Evolutionary conservation across 495 filamentous ascomycete species (phyloP).

Genomic region (Neurospora tetrasperma): DNA sequence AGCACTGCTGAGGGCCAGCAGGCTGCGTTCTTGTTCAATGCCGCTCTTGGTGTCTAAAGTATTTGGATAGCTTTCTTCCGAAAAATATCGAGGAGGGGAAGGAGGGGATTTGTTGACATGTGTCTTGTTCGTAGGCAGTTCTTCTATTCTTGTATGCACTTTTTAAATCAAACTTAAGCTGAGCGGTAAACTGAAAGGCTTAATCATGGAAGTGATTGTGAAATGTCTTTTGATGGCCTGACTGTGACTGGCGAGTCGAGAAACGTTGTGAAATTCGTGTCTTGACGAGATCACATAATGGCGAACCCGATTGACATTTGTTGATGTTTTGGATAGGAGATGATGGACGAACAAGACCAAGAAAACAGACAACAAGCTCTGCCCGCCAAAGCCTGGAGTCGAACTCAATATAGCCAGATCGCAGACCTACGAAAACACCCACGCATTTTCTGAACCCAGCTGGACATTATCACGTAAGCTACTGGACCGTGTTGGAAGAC

Average conservation of each 20-base stretch:
- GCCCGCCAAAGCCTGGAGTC: background rate
- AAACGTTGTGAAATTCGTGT: background rate
- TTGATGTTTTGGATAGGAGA: background rate
- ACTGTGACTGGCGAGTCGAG: background rate
- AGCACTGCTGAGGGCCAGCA: slow-evolving; percentile 31
- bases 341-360: background rate
- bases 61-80: background rate
- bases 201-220: background rate
- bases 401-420: background rate
- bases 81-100: background rate
- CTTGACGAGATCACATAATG: background rate
- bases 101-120: background rate
- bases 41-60: slow-evolving; percentile 27
- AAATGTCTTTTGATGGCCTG: background rate
- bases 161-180: background rate
- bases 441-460: background rate
- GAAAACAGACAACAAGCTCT: background rate
- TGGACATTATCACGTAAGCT: background rate
- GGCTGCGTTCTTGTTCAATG: slow-evolving; percentile 52
- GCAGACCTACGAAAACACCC: background rate
- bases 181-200: background rate
- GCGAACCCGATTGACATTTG: background rate
- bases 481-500: background rate
- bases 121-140: background rate
- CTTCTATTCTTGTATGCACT: background rate